Evolutionary conservation across 805 yeast species (phyloP), one percentile per base, ranked within the genome.

Genomic region (Ogataea pini): DNA sequence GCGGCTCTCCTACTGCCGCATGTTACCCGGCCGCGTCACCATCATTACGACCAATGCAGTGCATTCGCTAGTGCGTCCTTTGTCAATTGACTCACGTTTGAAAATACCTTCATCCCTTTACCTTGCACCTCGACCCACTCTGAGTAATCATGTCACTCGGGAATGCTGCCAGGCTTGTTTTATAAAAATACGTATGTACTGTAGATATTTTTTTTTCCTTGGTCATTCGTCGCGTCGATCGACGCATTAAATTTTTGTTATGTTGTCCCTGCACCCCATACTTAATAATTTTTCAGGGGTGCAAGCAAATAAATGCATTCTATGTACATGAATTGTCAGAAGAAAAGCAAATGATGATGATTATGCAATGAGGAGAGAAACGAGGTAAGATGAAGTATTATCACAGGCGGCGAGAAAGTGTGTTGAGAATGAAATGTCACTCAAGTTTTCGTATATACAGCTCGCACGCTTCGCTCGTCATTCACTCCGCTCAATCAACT

Each of bases 401-500:
- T n/a, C n/a, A n/a, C n/a, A n/a, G n/a, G n/a, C n/a, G n/a, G n/a
- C n/a, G n/a, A n/a, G n/a, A n/a, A n/a, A n/a, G n/a, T n/a, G n/a
- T n/a, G n/a, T n/a, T n/a, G n/a, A n/a, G n/a, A n/a, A n/a, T n/a
- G n/a, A n/a, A n/a, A n/a, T n/a, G n/a, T n/a, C n/a, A n/a, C n/a
- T n/a, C n/a, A n/a, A n/a, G n/a, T n/a, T n/a, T n/a, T n/a, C n/a
- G n/a, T n/a, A n/a, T n/a, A n/a, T 25, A 17, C 47, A 3, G 34
- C 44, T 17, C 36, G 17, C n/a, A 8, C 7, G 36, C 20, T 32
- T 28, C 8, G 31, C 31, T 28, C 8, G 8, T 28, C 31, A 28
- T 12, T 28, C 31, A 13, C 31, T 28, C 7, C 28, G 12, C 12
- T 43, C 50, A 7, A 55, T 40, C 41, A 52, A 55, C 17, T 39